These are phyloP conservation scores for Carex arenaria DNA, from an alignment of 202 grass and related monocot species.

Conservation along the genomic window DNA sequence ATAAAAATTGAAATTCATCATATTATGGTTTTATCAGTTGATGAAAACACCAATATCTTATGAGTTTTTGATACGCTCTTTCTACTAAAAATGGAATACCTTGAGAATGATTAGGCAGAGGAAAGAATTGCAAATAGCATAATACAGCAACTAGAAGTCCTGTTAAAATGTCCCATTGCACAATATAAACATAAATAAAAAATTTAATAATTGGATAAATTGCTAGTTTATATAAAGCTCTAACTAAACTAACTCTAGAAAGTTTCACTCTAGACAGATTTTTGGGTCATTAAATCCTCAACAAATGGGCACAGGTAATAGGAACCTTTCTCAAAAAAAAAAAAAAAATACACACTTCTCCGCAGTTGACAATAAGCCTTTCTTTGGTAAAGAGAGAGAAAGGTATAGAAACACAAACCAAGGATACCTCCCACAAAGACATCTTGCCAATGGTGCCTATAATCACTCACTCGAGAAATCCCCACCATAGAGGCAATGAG, in stretches of 20 bases:
- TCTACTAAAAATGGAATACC: slow-evolving; percentile 23
- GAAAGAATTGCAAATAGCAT: slow-evolving; percentile 80
- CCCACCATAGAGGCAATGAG: slow-evolving; percentile 61
- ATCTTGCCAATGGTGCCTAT: slow-evolving; percentile 83
- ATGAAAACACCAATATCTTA: neutral
- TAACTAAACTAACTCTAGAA: neutral
- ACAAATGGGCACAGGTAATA: no score
- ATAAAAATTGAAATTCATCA: no score
- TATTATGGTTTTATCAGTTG: no score
- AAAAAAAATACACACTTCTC: no score
- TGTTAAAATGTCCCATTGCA: slow-evolving; percentile 24
- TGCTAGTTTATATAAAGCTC: neutral
- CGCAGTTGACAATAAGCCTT: neutral
- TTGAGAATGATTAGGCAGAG: slow-evolving; percentile 53
- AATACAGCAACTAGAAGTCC: slow-evolving; percentile 38
- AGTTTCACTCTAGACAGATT: neutral
- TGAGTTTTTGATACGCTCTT: no score
- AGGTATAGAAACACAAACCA: slow-evolving; percentile 32
- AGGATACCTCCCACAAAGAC: slow-evolving; percentile 59
- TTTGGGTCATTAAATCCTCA: no score
- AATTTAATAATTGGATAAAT: no score
- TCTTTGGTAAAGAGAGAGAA: neutral
- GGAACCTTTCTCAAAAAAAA: no score
- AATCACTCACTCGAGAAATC: slow-evolving; percentile 62
- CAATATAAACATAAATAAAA: neutral